Base-by-base conservation (phyloP, 2,329 filamentous ascomycete genomes). In the Alternaria metachromatica region DNA sequence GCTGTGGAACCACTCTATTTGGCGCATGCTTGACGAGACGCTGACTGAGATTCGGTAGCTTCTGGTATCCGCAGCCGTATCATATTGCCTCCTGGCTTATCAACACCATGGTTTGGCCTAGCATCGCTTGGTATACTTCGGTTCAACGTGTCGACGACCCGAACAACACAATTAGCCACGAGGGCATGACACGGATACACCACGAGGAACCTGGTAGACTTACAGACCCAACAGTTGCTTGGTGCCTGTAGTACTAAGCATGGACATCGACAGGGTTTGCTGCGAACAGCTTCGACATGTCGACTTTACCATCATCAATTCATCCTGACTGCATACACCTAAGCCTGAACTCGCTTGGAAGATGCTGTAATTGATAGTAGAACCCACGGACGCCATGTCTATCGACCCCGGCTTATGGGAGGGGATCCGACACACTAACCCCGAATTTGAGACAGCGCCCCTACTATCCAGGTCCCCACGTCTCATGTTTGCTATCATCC, bases 401-500 rank as follows among this genome's bases (percentile, higher is more conserved):
- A 68, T 64, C 72, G 63, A 76, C 68, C 72, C 72, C 76, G 77
- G 78, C 69, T 75, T 72, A 75, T 75, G 65, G 64, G 72, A 74
- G 78, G 78, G 77, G 77, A 79, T 76, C 78, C 78, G 77, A 75
- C 62, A 65, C 64, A 74, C 64, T 74, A 71, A 69, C 69, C 69
- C 76, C 75, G 73, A 77, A 67, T 72, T 76, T 79, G 75, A 79
- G 73, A 80, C 77, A 78, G 68, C 70, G 75, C 73, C 71, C 68
- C 77, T 67, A 64, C 69, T 63, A 65, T 63, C 58, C 56, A 74
- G 62, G 67, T 73, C 65, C 71, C 72, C 70, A 78, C 75, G 77
- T 81, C 78, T 80, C 78, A 79, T 76, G 67, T 78, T 72, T 74
- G 68, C 72, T 78, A 79, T 80, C 76, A 69, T 74, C 64, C 70